A percentile compares a stretch with the other conserved stretches of the same genome.
These are phyloP conservation scores for Aspergillus campestris DNA, from an alignment of 495 filamentous ascomycete genomes.

Conservation along the genomic window DNA sequence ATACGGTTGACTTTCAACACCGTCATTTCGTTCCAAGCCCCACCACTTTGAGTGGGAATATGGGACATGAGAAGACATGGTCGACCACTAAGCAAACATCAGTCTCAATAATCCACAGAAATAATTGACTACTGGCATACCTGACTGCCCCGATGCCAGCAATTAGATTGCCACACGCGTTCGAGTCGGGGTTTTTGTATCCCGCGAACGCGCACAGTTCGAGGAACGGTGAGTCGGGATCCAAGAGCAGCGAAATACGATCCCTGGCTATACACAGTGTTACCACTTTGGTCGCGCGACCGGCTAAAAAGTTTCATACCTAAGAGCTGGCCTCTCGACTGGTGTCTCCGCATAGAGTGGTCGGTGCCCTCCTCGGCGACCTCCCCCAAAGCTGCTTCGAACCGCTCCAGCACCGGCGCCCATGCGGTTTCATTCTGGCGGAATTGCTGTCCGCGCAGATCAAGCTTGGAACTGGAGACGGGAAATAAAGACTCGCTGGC, in stretches of 20 bases:
- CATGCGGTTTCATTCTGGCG: slow-evolving; percentile 12
- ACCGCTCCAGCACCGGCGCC: slow-evolving; percentile 10
- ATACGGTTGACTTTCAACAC: slow-evolving; percentile 23
- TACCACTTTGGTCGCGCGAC: too few species aligned
- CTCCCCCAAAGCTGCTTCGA: slow-evolving; percentile 11
- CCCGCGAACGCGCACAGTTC: slow-evolving; percentile 18
- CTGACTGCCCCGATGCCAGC: slow-evolving; percentile 18
- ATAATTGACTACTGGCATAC: not conserved
- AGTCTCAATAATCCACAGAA: not conserved
- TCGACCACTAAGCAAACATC: slow-evolving; percentile 5
- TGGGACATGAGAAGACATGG: slow-evolving; percentile 21
- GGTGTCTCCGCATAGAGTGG: slow-evolving; percentile 13
- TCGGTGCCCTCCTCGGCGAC: slow-evolving; percentile 14
- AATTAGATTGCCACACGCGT: slow-evolving; percentile 17
- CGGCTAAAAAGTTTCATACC: slow-evolving; percentile 2
- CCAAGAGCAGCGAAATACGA: slow-evolving; percentile 14
- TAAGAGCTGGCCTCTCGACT: slow-evolving; percentile 14
- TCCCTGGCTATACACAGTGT: slow-evolving; percentile 9
- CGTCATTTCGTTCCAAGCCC: slow-evolving; percentile 24
- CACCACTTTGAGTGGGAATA: slow-evolving; percentile 19
- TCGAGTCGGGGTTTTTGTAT: slow-evolving; percentile 14
- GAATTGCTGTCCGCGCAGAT: slow-evolving; percentile 10
- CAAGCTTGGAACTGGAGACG: slow-evolving; percentile 4
- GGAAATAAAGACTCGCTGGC: slow-evolving; percentile 10
- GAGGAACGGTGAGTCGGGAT: slow-evolving; percentile 18